Base-by-base conservation (phyloP, 2,329 filamentous ascomycete genomes). In the Ophiobolus disseminans region DNA sequence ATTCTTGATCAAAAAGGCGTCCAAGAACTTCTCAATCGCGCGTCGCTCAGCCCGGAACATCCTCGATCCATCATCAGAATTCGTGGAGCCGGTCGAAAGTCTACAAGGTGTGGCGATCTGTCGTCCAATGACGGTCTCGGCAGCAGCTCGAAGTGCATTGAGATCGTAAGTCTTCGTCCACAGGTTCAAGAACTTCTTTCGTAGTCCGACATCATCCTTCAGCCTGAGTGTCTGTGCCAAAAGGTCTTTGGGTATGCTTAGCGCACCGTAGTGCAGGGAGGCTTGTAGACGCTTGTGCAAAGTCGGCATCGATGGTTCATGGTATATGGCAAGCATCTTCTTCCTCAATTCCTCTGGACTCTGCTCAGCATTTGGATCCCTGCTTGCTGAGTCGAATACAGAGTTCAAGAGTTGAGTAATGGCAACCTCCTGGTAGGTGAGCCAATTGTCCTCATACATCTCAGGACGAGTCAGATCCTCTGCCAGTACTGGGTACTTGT, bases 361-460 rank as follows among this genome's bases (percentile, higher is more conserved):
- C 58, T 60, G 68, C 13, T 72, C 66, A 5, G 50, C 53, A 25
- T 67, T 65, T 3, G 58, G 53, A 41, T 63, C 55, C 28, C 53
- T 59, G 31, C 38, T 55, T 0, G 72, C 67, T 4, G 74, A 65
- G 26, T 77, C 68, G 57, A 85, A 83, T 38, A 86, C 69, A 11
- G 74, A 73, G 63, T 87, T 87, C 37, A 83, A 66, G 5, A 86
- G 72, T 60, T 86, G 83, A 0, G 82, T 82, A 35, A 87, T 79
- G 28, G 82, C 80, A 17, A 81, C 73, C 61, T 87, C 84, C 60
- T 87, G 84, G 51, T 86, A 80, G 10, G 74, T 76, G 28, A 87
- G 78, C 84, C 84, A 87, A 46, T 80, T 76, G 36, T 86, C 83
- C 59, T 86, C 83, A 63, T 86, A 86, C 55, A 87, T 74, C 43